Evolutionary conservation across 2,329 filamentous ascomycete genomes (phyloP).

Genomic region (Coniochaeta prunicola): DNA sequence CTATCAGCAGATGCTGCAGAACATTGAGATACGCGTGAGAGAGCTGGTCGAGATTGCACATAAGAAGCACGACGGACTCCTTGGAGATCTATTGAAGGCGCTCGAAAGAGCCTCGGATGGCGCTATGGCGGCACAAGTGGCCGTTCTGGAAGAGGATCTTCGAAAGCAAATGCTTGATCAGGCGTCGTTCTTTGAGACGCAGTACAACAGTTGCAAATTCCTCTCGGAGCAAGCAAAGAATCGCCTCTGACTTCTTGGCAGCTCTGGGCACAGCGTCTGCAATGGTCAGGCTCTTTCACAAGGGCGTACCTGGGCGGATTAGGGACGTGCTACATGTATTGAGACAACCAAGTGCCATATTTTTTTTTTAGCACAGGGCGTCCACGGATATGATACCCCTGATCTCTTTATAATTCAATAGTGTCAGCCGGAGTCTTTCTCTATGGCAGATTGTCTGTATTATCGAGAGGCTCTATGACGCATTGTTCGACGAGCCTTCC

Average conservation of each 20-base stretch:
- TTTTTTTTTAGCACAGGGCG: too few species aligned
- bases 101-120: background rate
- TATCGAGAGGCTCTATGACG: too few species aligned
- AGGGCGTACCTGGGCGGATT: background rate
- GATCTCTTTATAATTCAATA: too few species aligned
- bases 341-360: too few species aligned
- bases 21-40: background rate
- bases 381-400: too few species aligned
- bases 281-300: background rate
- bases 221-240: background rate
- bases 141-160: background rate
- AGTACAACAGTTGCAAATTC: background rate
- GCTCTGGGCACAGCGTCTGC: background rate
- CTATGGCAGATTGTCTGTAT: too few species aligned
- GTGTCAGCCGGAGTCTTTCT: too few species aligned
- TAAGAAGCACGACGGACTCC: background rate
- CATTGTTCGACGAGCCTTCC: too few species aligned
- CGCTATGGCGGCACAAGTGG: background rate
- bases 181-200: background rate
- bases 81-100: background rate
- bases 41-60: background rate
- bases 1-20: background rate
- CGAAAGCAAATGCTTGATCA: background rate
- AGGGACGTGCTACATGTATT: background rate
- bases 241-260: background rate